Evolutionary conservation across 169 alveolate species (phyloP).

Genomic region (Plasmodium blacklocki): DNA sequence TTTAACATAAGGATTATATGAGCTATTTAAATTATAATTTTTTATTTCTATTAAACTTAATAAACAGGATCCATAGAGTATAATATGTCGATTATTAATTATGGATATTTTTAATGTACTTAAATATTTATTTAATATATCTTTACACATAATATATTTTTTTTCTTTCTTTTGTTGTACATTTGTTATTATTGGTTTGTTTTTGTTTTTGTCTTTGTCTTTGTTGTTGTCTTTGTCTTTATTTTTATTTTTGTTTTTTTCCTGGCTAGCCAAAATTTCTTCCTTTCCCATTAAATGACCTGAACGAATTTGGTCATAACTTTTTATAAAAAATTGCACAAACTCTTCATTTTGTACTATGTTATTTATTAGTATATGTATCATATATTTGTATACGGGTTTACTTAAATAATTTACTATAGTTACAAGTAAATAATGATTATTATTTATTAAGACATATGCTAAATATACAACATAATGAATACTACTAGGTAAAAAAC

Average conservation of each 20-base stretch:
- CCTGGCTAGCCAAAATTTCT: not conserved
- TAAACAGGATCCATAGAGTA: slow-evolving; percentile 48
- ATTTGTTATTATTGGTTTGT: no score
- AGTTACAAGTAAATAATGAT: slow-evolving; percentile 34
- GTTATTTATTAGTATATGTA: slow-evolving; percentile 15
- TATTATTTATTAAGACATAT: slow-evolving; percentile 11
- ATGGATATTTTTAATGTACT: slow-evolving; percentile 46
- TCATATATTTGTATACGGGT: slow-evolving; percentile 41
- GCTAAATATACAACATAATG: slow-evolving; percentile 25
- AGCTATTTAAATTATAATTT: slow-evolving; percentile 7
- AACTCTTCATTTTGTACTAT: slow-evolving; percentile 30
- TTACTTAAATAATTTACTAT: slow-evolving; percentile 39
- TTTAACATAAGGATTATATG: not conserved
- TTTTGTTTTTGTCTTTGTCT: not conserved
- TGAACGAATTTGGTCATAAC: not conserved
- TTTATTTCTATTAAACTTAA: slow-evolving; percentile 29
- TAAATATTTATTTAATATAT: slow-evolving; percentile 15
- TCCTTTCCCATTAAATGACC: not conserved
- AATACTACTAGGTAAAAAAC: slow-evolving; percentile 36
- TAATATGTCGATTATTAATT: slow-evolving; percentile 34
- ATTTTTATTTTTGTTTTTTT: not conserved
- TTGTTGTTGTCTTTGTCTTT: no score
- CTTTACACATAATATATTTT: not conserved
- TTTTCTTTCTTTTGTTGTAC: not conserved
- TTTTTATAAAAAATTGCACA: slow-evolving; percentile 3